Evolutionary conservation across 192 early-diverging fungal genomes (phyloP), one percentile per base, ranked within the genome.

Genomic region (Coemansia sp.): DNA sequence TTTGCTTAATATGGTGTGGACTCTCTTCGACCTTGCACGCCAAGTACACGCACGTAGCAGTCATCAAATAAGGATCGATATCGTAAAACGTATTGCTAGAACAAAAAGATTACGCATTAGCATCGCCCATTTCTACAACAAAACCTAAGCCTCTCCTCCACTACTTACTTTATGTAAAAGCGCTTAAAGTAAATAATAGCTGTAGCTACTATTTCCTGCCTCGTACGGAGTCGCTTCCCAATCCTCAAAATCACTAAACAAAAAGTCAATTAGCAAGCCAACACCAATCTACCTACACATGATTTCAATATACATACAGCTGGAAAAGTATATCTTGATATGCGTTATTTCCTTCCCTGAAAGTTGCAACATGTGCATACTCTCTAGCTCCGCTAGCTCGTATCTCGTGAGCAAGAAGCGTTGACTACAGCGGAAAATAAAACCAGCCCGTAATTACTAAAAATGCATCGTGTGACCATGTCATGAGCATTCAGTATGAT

Each of bases 21-120:
- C 65, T 69, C 69, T 97, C 95, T 66, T 95, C 94, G 42, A 94
- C 89, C 69, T 97, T 95, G 76, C 89, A 89, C 2, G 94, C 95
- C 45, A 95, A 66, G 62, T 95, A 95, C 53, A 94, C 79, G 66
- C 92, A 94, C 5, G 94, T 93, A 8, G 88, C 85, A 1, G 84
- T 74, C 36, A 94, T 91, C 14, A 97, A 76, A 40, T 85, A 85
- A 18, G 92, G 91, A 66, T 96, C 94, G 33, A 90, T 92, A 26
- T 83, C 75, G 33, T 85, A 79, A 53, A 88, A 83, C 34, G 83
- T 83, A 66, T 95, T 94, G 64, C 91, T 95, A 80, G 4, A 31
- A 1, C 34, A 9, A 26, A 34, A 62, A 56, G 21, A 36, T 38
- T 23, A 39, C 31, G 31, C 4, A 4, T 31, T 31, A 31, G 31